These are phyloP conservation scores for Nothophytophthora sp. DNA, from an alignment of 352 stramenopile genomes.

Conservation along the genomic window DNA sequence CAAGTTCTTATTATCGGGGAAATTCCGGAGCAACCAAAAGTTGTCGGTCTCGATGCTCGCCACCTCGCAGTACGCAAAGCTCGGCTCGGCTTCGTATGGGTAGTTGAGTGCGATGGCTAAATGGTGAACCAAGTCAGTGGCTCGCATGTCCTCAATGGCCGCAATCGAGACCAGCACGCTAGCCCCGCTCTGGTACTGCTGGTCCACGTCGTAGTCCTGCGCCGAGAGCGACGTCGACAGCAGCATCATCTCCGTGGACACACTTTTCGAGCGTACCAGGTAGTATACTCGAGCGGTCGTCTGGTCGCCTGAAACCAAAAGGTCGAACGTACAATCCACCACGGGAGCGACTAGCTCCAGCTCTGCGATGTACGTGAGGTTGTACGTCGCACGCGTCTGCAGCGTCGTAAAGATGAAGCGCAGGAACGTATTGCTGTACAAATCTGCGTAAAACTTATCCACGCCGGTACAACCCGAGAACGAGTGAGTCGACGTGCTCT, in stretches of 20 bases:
- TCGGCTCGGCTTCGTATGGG: conserved; percentile 16
- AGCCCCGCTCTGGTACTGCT: conserved; percentile 16
- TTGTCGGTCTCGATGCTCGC: conserved; percentile 6
- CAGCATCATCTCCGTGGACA: conserved; percentile 12
- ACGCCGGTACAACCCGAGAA: conserved; percentile 4
- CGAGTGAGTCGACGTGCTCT: conserved; percentile 10
- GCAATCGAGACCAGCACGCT: conserved; percentile 12
- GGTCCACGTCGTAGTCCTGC: conserved; percentile 20
- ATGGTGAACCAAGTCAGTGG: conserved; percentile 7
- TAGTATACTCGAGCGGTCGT: conserved; percentile 22
- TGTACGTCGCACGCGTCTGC: conserved; percentile 19
- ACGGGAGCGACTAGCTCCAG: conserved; percentile 17
- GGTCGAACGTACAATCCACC: conserved; percentile 22
- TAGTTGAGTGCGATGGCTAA: conserved; percentile 22
- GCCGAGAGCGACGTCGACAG: conserved; percentile 15
- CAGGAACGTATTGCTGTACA: conserved; percentile 28
- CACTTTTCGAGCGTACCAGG: conserved; percentile 8
- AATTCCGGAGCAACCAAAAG: conserved; percentile 9
- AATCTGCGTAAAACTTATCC: conserved; percentile 4
- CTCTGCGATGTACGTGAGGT: conserved; percentile 19
- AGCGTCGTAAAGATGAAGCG: conserved; percentile 21
- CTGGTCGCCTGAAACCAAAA: conserved; percentile 12
- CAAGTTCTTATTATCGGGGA: not conserved
- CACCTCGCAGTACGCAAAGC: conserved; percentile 11
- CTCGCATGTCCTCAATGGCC: conserved; percentile 24